These are phyloP conservation scores for Lepiota subincarnata DNA, from an alignment of 768 basidiomycete genomes.

Conservation along the genomic window DNA sequence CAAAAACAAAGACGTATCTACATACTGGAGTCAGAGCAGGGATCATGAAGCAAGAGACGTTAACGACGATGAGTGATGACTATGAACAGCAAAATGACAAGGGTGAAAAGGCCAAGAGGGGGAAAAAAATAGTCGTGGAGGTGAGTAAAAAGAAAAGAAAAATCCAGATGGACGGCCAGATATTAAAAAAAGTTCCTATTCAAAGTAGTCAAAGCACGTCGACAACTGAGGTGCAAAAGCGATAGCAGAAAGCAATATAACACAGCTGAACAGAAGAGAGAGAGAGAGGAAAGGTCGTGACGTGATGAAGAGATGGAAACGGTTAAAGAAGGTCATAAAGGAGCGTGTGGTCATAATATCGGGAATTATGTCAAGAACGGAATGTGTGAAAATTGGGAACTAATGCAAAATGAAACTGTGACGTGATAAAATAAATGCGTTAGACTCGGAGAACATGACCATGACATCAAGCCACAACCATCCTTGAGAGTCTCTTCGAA, in stretches of 20 bases:
- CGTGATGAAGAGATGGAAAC: neutral
- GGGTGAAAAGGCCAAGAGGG: neutral
- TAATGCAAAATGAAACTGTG: neutral
- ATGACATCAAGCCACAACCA: conserved; percentile 12
- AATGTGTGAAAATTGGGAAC: neutral
- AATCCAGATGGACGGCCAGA: neutral
- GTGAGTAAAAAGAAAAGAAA: neutral
- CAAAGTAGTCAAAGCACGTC: neutral
- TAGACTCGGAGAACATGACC: neutral
- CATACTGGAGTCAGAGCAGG: neutral
- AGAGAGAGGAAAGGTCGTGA: neutral
- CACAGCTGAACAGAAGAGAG: neutral
- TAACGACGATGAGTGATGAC: neutral
- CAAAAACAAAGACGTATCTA: neutral
- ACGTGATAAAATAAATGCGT: neutral
- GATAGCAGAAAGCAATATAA: neutral
- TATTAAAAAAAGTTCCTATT: neutral
- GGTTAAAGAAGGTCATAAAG: conserved; percentile 5
- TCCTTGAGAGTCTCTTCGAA: conserved; percentile 9
- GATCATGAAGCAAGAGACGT: neutral
- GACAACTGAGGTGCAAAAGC: neutral
- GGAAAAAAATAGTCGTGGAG: neutral
- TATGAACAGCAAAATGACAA: no score
- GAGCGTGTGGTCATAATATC: conserved; percentile 1
- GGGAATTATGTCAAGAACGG: neutral